Evolutionary conservation across 1,139 yeast species (phyloP).

Genomic region (Taiozyma onychis): DNA sequence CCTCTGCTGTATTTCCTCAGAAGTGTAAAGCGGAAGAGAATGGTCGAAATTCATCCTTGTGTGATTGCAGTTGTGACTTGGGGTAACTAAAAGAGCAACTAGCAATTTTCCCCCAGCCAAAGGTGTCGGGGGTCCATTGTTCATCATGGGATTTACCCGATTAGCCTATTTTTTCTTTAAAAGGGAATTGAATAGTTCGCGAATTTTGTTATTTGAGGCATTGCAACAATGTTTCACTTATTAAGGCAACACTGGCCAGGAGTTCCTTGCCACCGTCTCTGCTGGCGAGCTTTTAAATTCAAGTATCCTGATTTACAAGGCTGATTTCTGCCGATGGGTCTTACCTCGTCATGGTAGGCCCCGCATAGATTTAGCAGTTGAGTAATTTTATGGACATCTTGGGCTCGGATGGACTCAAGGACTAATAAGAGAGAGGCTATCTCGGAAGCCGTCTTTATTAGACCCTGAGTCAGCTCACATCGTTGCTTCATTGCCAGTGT

Average conservation of each 20-base stretch:
- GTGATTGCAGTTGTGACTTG: neutral
- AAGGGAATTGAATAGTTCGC: neutral
- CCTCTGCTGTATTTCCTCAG: neutral
- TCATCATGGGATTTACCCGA: neutral
- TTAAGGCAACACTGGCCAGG: no score
- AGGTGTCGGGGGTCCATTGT: neutral
- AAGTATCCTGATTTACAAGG: neutral
- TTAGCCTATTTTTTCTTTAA: neutral
- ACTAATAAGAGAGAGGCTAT: no score
- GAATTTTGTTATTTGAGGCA: neutral
- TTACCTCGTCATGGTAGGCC: neutral
- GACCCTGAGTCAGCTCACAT: no score
- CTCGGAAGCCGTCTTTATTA: no score
- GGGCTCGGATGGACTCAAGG: no score
- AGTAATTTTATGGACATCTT: no score
- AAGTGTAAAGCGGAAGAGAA: neutral
- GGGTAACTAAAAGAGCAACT: no score
- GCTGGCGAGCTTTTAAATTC: neutral
- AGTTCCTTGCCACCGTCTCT: no score
- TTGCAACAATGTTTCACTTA: no score
- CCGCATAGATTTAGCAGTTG: no score
- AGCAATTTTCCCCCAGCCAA: no score
- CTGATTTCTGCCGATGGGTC: neutral
- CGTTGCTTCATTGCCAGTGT: no score
- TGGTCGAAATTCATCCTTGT: neutral